phyloP scores from a whole-genome alignment of 2,329 filamentous ascomycete genomes.

The Hypoxylon sp. region DNA sequence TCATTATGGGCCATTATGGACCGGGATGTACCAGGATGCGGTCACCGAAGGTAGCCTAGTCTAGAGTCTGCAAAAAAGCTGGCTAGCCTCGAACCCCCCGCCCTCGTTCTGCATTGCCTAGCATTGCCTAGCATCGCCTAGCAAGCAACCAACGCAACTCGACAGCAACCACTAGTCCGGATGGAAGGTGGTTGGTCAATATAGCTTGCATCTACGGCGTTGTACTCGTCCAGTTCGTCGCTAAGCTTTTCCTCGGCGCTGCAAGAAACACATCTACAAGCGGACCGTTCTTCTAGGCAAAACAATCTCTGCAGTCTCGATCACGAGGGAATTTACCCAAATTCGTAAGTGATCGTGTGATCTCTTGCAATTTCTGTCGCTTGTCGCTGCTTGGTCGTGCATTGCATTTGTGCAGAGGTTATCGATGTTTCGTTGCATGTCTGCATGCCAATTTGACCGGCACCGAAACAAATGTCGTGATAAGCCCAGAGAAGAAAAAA shows the following conservation, averaged over 20 bases:
- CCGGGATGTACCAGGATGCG: constrained; percentile 9
- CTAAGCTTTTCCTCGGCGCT: constrained; percentile 38
- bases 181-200: constrained; percentile 1
- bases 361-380: constrained; percentile 33
- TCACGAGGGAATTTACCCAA: constrained; percentile 29
- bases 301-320: constrained; percentile 25
- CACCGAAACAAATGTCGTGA: no score
- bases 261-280: constrained; percentile 19
- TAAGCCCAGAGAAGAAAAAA: no score
- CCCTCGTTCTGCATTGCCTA: no score
- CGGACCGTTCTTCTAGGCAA: constrained; percentile 22
- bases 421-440: not conserved
- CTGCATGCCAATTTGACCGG: no score
- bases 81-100: constrained; percentile 16
- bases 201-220: no score
- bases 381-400: constrained; percentile 21
- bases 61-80: constrained; percentile 17
- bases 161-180: constrained; percentile 2
- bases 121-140: no score
- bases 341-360: constrained; percentile 45
- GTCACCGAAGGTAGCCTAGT: constrained; percentile 19
- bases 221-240: no score
- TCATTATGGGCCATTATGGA: no score
- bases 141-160: not conserved
- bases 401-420: constrained; percentile 7